These are phyloP conservation scores for Mycena haematopus DNA, from an alignment of 768 basidiomycete genomes.

Conservation along the genomic window DNA sequence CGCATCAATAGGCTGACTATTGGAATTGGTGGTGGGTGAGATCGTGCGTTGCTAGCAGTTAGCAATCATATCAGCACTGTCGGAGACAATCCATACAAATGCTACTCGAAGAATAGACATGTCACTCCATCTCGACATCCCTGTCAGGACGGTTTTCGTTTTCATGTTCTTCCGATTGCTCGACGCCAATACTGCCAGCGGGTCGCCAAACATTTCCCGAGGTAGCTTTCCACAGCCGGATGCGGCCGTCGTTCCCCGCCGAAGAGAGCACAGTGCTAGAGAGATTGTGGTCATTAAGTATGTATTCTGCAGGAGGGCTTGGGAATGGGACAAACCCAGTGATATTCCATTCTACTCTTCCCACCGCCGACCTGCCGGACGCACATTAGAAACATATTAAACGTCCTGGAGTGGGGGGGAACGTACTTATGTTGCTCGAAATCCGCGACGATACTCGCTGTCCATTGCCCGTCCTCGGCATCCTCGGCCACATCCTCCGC, in stretches of 20 bases:
- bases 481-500: conserved; percentile 48
- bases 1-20: too few relatives aligned
- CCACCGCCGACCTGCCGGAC: conserved; percentile 62
- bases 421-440: conserved; percentile 84
- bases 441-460: conserved; percentile 77
- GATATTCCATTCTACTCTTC: conserved; percentile 94
- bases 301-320: neutral
- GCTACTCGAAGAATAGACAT: neutral
- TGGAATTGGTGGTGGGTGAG: too few relatives aligned
- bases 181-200: conserved; percentile 82
- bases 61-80: conserved; percentile 7
- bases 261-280: conserved; percentile 72
- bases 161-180: conserved; percentile 46
- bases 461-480: conserved; percentile 61
- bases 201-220: conserved; percentile 85
- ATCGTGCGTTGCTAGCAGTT: too few relatives aligned
- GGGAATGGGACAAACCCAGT: conserved; percentile 68
- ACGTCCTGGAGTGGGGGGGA: neutral
- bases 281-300: neutral
- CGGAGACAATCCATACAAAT: neutral
- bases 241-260: conserved; percentile 76
- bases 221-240: conserved; percentile 86
- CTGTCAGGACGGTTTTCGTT: conserved; percentile 30
- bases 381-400: neutral
- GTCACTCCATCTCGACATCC: conserved; percentile 53